Base-by-base conservation (phyloP, 108 stramenopile species). In the Bacterosira constricta region DNA sequence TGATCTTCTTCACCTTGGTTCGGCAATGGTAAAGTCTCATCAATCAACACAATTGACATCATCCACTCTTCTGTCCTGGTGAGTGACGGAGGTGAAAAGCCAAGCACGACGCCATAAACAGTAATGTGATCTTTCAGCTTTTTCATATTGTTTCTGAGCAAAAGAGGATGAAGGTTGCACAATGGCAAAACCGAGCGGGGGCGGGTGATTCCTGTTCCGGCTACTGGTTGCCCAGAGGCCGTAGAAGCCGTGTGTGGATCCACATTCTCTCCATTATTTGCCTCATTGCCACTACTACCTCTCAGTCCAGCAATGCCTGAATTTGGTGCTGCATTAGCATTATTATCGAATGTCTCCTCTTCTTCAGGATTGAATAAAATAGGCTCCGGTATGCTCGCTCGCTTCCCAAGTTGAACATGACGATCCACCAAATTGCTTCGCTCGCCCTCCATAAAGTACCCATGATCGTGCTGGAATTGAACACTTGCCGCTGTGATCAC, bases 1-100 rank as follows among this genome's bases (percentile, higher is more conserved):
- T 32, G 38, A 17, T 42, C 20, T n/a, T 66, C n/a, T n/a, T n/a
- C n/a, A n/a, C n/a, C 42, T 30, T 56, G 50, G 18, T 41, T 50
- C 18, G 73, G 35, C 23, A 77, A 35, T 4, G 79, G 73, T 3
- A 75, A 41, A 32, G 84, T 78, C 53, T 90, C 88, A 58, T 94
- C 93, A 11, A 94, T 66, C 42, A 94, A 38, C 18, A 63, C 75
- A 27, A 84, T 79, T 6, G 78, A 71, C 69, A 91, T 73, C 80
- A 82, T 90, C 83, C 86, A 90, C 42, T 88, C 86, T 20, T 78
- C 74, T 31, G 66, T 81, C 51, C 77, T 83, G 7, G 90, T 91
- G 7, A 63, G 71, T 12, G 49, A 50, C 4, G 87, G 85, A 44
- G 82, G 61, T 20, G 81, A 68, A 52, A 89, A 88, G 0, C 89